Conservation (phyloP, 352 stramenopile genomes). For the Globisporangium orthogonon region DNA sequence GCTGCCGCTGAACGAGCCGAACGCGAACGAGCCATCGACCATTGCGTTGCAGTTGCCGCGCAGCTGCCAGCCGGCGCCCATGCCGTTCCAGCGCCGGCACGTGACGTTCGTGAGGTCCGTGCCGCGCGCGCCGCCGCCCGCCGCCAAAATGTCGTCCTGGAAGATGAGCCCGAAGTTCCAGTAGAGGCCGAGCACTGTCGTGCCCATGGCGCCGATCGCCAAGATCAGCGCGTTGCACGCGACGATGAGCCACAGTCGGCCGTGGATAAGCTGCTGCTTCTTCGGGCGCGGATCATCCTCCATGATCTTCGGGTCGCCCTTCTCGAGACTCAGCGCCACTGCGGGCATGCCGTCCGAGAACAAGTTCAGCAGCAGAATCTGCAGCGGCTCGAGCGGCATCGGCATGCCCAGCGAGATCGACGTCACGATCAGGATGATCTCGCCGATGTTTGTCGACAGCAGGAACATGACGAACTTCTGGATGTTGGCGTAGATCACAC, state of each 20-base stretch:
- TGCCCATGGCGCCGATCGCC: constrained; percentile 28
- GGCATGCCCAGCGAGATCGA: constrained; percentile 53
- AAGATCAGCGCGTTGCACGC: constrained; percentile 53
- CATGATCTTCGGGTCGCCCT: constrained; percentile 65
- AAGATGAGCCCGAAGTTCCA: constrained; percentile 63
- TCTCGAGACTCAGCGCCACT: constrained; percentile 64
- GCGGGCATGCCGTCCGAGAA: constrained; percentile 94
- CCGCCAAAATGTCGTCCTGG: constrained; percentile 40
- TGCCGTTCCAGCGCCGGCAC: constrained; percentile 44
- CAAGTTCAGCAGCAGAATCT: constrained; percentile 99
- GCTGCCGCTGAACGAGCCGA: constrained; percentile 28
- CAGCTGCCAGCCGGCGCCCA: constrained; percentile 36
- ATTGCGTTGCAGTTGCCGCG: constrained; percentile 50
- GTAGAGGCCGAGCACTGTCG: constrained; percentile 57
- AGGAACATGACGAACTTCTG: constrained; percentile 98
- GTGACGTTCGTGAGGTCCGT: constrained; percentile 54
- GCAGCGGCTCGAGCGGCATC: constrained; percentile 91
- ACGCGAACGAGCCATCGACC: constrained; percentile 46
- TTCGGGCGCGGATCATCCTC: constrained; percentile 50
- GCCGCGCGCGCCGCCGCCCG: constrained; percentile 29
- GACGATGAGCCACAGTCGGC: constrained; percentile 61
- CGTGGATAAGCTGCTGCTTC: constrained; percentile 42
- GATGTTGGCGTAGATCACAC: constrained; percentile 98
- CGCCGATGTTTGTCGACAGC: constrained; percentile 96
- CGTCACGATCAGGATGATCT: constrained; percentile 85